phyloP scores from a whole-genome alignment of 2,329 filamentous ascomycete genomes.

The Westerdykella aurantiaca region DNA sequence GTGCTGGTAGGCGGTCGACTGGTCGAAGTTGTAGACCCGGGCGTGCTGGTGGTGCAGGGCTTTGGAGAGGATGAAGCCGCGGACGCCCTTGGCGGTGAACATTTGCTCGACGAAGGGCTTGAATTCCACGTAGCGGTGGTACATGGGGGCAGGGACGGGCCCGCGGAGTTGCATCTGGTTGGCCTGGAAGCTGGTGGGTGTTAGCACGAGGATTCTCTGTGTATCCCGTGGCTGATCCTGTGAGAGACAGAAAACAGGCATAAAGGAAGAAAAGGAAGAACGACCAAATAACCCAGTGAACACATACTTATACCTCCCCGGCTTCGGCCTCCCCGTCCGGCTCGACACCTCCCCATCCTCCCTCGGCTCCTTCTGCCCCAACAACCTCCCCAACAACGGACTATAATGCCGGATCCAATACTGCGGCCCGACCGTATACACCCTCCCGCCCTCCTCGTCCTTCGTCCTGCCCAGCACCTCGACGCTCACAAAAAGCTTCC shows the following conservation, averaged over 20 bases:
- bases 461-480: conserved; percentile 72
- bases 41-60: conserved; percentile 85
- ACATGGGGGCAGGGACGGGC: conserved; percentile 72
- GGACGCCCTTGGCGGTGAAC: conserved; percentile 72
- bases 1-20: conserved; percentile 63
- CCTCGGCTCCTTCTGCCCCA: conserved; percentile 56
- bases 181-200: conserved; percentile 71
- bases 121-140: conserved; percentile 92
- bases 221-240: too few species aligned
- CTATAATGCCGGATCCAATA: conserved; percentile 80
- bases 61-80: conserved; percentile 74
- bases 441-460: conserved; percentile 55
- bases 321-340: conserved; percentile 42
- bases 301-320: conserved; percentile 70
- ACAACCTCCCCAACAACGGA: conserved; percentile 77
- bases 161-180: conserved; percentile 84
- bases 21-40: conserved; percentile 84
- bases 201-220: neutral
- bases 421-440: conserved; percentile 75
- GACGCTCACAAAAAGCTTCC: conserved; percentile 65
- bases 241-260: too few species aligned
- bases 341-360: conserved; percentile 26
- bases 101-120: conserved; percentile 83
- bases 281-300: too few species aligned
- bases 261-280: too few species aligned